phyloP scores from a whole-genome alignment of 306 rosid species.

The Inga oerstediana region DNA sequence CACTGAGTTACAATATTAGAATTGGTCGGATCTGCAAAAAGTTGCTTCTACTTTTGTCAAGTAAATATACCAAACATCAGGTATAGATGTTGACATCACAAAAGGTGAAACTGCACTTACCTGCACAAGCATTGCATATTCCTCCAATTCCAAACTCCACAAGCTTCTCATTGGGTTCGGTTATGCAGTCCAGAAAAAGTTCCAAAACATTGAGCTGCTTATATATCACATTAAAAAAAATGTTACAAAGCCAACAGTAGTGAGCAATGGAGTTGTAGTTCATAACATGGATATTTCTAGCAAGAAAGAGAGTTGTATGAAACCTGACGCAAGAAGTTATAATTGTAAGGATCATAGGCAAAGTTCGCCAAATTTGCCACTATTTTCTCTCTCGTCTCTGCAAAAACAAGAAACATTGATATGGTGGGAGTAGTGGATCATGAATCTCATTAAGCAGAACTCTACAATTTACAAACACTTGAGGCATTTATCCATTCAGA shows the following conservation, averaged over 20 bases:
- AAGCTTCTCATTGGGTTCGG: constrained; percentile 88
- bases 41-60: constrained; percentile 2
- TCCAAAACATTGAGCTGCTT: constrained; percentile 87
- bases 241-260: neutral
- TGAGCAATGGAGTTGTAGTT: neutral
- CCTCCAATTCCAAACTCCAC: constrained; percentile 90
- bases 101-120: constrained; percentile 44
- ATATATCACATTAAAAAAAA: neutral
- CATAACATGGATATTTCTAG: neutral
- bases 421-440: neutral
- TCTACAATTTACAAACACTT: neutral
- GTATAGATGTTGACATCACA: constrained; percentile 4
- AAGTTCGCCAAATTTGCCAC: constrained; percentile 89
- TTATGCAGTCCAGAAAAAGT: constrained; percentile 86
- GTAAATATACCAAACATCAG: neutral
- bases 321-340: constrained; percentile 77
- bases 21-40: constrained; percentile 62
- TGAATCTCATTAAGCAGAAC: neutral
- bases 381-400: constrained; percentile 76
- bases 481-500: neutral
- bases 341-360: constrained; percentile 95
- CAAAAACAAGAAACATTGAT: constrained; percentile 23
- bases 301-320: neutral
- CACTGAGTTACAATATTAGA: constrained; percentile 55
- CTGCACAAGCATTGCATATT: constrained; percentile 82